Percentiles rank a stretch among this genome's conserved stretches.
Evolutionary conservation across 202 grass and related monocot species (phyloP).

Genomic region (Dendrocalamus latiflorus): DNA sequence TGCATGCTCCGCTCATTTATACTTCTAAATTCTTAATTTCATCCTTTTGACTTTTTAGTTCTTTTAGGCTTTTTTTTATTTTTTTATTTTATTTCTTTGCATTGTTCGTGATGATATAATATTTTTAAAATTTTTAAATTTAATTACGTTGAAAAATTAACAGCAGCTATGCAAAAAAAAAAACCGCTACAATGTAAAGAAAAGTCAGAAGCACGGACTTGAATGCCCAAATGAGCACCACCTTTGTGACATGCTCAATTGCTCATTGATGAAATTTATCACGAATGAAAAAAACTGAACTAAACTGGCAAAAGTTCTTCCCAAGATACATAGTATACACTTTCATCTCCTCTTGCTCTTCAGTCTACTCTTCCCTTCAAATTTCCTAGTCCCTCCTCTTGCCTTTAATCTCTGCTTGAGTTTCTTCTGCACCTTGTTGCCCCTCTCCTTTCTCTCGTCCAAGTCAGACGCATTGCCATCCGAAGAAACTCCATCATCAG

Average conservation of each 20-base stretch:
- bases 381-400: constrained; percentile 44
- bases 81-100: too few species aligned
- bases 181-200: too few species aligned
- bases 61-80: too few species aligned
- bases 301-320: neutral
- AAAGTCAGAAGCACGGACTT: too few species aligned
- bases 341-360: constrained; percentile 37
- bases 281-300: neutral
- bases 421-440: constrained; percentile 43
- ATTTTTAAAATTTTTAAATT: too few species aligned
- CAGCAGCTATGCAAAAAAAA: too few species aligned
- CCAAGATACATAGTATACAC: neutral
- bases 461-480: neutral
- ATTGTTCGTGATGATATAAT: too few species aligned
- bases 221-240: too few species aligned
- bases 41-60: too few species aligned
- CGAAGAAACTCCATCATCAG: constrained; percentile 37
- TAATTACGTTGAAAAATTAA: too few species aligned
- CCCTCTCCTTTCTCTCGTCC: constrained; percentile 34
- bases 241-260: neutral
- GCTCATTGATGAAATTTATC: neutral
- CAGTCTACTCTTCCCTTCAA: constrained; percentile 33
- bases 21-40: too few species aligned
- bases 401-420: constrained; percentile 39
- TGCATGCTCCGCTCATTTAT: neutral